phyloP scores from a whole-genome alignment of 2,329 filamentous ascomycete genomes.

The Chrysosporium keratinophilum region DNA sequence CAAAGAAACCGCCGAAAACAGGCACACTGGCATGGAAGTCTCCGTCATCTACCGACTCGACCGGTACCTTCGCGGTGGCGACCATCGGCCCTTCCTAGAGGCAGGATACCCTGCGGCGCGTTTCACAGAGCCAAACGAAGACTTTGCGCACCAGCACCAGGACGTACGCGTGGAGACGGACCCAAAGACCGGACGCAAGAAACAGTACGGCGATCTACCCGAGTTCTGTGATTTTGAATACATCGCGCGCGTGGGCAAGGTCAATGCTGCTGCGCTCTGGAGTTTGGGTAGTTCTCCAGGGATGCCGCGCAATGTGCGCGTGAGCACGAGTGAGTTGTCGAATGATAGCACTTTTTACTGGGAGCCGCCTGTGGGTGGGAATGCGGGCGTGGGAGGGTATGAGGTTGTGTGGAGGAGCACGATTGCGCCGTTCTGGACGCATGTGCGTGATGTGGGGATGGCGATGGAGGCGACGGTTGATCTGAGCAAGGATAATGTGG shows the following conservation, averaged over 20 bases:
- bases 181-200: constrained; percentile 10
- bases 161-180: constrained; percentile 10
- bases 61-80: constrained; percentile 11
- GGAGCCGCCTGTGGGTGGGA: constrained; percentile 8
- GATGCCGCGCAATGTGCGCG: constrained; percentile 13
- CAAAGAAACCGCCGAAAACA: constrained; percentile 14
- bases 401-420: constrained; percentile 14
- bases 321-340: constrained; percentile 6
- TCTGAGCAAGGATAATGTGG: constrained; percentile 13
- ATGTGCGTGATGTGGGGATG: constrained; percentile 11
- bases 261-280: constrained; percentile 13
- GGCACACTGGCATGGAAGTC: constrained; percentile 10
- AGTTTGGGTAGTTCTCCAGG: constrained; percentile 8
- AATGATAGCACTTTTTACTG: constrained; percentile 12
- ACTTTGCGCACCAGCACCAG: constrained; percentile 14
- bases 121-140: constrained; percentile 13
- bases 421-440: constrained; percentile 13
- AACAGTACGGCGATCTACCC: constrained; percentile 12
- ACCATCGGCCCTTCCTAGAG: constrained; percentile 12
- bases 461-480: constrained; percentile 9
- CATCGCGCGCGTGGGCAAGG: constrained; percentile 10
- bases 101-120: constrained; percentile 13
- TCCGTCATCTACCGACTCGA: constrained; percentile 12
- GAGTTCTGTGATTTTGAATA: constrained; percentile 14
- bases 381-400: constrained; percentile 11